Percentiles rank a stretch among this genome's conserved stretches.
Conservation (phyloP, 2,329 filamentous ascomycete genomes). For the Aureobasidium uvarum region DNA sequence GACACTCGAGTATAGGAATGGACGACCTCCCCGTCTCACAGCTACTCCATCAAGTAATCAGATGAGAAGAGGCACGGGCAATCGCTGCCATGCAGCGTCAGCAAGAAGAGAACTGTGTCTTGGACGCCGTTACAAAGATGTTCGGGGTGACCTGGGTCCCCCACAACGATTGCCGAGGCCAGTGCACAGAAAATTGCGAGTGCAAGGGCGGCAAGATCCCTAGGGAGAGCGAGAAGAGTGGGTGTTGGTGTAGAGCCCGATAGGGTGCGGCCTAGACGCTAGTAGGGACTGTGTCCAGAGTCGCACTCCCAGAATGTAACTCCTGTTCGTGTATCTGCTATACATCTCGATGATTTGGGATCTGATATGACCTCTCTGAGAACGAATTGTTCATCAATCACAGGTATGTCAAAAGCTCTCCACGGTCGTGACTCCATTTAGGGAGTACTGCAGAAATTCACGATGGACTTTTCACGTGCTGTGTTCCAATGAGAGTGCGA, state of each 20-base stretch:
- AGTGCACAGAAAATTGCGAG: not conserved
- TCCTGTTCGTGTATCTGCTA: not conserved
- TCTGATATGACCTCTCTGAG: not conserved
- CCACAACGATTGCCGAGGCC: not conserved
- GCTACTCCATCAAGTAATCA: not conserved
- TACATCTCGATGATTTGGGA: not conserved
- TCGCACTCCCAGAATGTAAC: not conserved
- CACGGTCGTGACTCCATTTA: not conserved
- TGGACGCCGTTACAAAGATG: not conserved
- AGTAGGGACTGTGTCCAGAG: too few species aligned
- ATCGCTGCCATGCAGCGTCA: not conserved
- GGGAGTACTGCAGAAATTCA: not conserved
- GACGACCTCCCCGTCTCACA: not conserved
- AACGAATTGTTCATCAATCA: not conserved
- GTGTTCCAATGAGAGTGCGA: not conserved
- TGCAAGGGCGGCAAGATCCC: not conserved
- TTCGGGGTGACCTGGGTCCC: not conserved
- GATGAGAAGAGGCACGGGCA: not conserved
- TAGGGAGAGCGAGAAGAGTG: not conserved
- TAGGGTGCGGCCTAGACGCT: too few species aligned
- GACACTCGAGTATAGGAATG: not conserved
- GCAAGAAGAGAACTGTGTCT: not conserved
- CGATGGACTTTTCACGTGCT: not conserved
- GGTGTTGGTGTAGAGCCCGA: not conserved
- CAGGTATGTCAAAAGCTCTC: not conserved